Evolutionary conservation across 345 rosid genomes (phyloP), one percentile per base, ranked within the genome.

Genomic region (Salix koriyanagi): DNA sequence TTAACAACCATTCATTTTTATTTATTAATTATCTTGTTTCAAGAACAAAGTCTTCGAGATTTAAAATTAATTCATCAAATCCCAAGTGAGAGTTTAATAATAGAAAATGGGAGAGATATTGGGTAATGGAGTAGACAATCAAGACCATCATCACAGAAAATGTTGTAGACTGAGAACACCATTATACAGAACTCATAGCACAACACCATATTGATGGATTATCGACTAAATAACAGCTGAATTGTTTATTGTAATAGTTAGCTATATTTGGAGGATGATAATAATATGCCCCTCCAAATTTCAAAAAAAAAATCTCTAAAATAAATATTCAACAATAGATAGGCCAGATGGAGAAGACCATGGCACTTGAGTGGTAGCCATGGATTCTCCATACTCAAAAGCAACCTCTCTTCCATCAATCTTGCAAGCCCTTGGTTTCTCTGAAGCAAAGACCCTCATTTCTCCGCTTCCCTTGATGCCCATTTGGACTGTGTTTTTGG

Each of bases 391-490:
- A 39, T 87, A 96, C 56, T 78, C 87, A 76, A 90, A 93, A 10
- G 19, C 88, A 62, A 80, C 90, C n/a, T 79, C 90, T 75, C 70
- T 67, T 26, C 97, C 97, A 70, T 90, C 87, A 68, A 96, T 76
- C 68, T 69, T 84, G 87, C 98, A 93, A 73, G 58, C 58, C 72
- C 32, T 86, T 5, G 99, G 99, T 56, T 87, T 83, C 73, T 73
- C 86, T 0, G 97, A 91, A 16, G 97, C 91, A 76, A 82, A 93
- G 32, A 76, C 92, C 81, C 83, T 86, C 87, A 93, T 79, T 76
- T 93, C 92, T 18, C 99, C 99, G 0, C 76, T 48, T n/a, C 99
- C 98, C 80, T 80, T 89, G 34, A 93, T 86, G 41, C 85, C 89
- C 6, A 92, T 75, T 70, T 74, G 70, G 25, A 84, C 93, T 2